These are phyloP conservation scores for Smallanthus sonchifolius DNA, from an alignment of 129 eudicot species.

Conservation along the genomic window DNA sequence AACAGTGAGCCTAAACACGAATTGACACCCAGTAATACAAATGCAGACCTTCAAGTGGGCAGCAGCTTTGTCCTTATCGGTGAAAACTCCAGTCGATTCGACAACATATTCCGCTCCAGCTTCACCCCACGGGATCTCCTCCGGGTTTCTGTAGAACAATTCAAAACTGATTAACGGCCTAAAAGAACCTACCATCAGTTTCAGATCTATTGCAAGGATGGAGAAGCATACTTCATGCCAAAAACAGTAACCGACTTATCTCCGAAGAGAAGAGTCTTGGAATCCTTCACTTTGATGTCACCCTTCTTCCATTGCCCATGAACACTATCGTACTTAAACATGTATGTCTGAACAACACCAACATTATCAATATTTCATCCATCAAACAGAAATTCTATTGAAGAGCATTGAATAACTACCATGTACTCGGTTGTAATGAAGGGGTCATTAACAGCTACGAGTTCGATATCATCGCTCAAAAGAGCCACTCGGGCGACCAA, in stretches of 20 bases:
- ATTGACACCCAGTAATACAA: neutral
- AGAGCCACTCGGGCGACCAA: constrained; percentile 74
- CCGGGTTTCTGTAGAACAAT: constrained; percentile 47
- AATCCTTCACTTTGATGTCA: constrained; percentile 58
- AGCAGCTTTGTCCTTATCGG: constrained; percentile 40
- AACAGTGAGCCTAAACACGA: neutral
- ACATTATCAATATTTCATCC: neutral
- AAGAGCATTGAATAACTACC: constrained; percentile 26
- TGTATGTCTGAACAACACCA: constrained; percentile 44
- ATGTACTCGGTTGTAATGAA: constrained; percentile 73
- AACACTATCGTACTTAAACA: constrained; percentile 83
- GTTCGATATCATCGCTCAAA: constrained; percentile 65
- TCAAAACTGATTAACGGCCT: neutral
- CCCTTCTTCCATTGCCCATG: constrained; percentile 66
- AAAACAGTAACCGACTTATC: constrained; percentile 58
- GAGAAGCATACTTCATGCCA: constrained; percentile 47
- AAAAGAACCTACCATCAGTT: neutral
- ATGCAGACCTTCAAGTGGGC: constrained; percentile 31
- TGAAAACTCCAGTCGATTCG: constrained; percentile 33
- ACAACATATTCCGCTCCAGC: constrained; percentile 52
- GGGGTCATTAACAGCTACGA: constrained; percentile 77
- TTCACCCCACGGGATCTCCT: constrained; percentile 71
- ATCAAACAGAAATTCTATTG: neutral
- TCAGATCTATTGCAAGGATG: neutral
- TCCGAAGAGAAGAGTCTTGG: constrained; percentile 71